These are phyloP conservation scores for Mycena sanguinolenta DNA, from an alignment of 768 basidiomycete species.

Conservation along the genomic window DNA sequence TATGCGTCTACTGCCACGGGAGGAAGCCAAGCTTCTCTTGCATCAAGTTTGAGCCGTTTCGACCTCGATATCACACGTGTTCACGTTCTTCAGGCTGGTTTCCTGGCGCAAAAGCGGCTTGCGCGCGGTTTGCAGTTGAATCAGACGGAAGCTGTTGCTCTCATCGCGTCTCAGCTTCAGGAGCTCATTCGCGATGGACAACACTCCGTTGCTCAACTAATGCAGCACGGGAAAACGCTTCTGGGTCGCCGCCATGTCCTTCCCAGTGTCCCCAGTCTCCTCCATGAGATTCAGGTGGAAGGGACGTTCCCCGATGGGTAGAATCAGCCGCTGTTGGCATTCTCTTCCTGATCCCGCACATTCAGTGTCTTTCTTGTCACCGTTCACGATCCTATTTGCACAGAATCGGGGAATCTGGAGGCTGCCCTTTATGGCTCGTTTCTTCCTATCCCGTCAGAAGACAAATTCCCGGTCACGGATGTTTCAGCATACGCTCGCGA, in stretches of 20 bases:
- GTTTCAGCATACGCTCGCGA: constrained; percentile 63
- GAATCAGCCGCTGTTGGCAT: constrained; percentile 34
- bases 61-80: not conserved
- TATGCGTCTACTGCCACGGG: constrained; percentile 72
- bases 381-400: constrained; percentile 94
- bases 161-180: constrained; percentile 93
- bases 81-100: constrained; percentile 71
- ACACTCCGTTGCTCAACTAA: constrained; percentile 89
- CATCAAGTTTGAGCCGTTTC: constrained; percentile 55
- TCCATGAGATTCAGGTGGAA: constrained; percentile 94
- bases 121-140: constrained; percentile 94
- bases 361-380: constrained; percentile 94
- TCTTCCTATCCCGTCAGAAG: constrained; percentile 80
- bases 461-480: constrained; percentile 72
- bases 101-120: constrained; percentile 93
- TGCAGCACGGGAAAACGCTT: constrained; percentile 91
- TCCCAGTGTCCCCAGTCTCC: constrained; percentile 77
- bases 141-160: constrained; percentile 86
- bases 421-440: constrained; percentile 97
- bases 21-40: constrained; percentile 70
- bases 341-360: constrained; percentile 10
- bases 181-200: constrained; percentile 94
- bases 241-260: constrained; percentile 92
- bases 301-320: constrained; percentile 93
- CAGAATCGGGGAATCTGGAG: constrained; percentile 80